Percentiles rank a stretch among this genome's conserved stretches.
These are phyloP conservation scores for Vigna unguiculata DNA, from an alignment of 306 rosid species.

Conservation along the genomic window DNA sequence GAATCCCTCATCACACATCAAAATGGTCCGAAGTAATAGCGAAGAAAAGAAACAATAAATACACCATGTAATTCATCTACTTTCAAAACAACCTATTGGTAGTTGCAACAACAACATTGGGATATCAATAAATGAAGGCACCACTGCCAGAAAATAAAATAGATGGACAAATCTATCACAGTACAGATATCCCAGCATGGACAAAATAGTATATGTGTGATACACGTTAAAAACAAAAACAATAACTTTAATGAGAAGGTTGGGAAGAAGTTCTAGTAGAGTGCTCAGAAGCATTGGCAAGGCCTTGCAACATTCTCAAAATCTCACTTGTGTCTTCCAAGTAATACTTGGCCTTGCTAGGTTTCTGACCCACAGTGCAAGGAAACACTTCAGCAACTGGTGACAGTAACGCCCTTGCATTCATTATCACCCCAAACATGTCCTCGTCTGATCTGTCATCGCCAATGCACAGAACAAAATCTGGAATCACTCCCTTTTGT, in stretches of 20 bases:
- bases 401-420: slow-evolving; percentile 44
- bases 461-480: slow-evolving; percentile 56
- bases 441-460: slow-evolving; percentile 57
- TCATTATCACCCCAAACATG: slow-evolving; percentile 53
- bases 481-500: slow-evolving; percentile 53
- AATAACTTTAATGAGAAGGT: slow-evolving; percentile 41
- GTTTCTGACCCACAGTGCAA: slow-evolving; percentile 55
- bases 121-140: slow-evolving; percentile 36
- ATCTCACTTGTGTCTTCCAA: slow-evolving; percentile 83
- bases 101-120: slow-evolving; percentile 41
- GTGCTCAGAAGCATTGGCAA: slow-evolving; percentile 73
- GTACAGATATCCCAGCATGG: slow-evolving; percentile 22
- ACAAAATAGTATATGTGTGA: slow-evolving; percentile 26
- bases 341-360: slow-evolving; percentile 55
- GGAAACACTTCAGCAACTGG: slow-evolving; percentile 50
- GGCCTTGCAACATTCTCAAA: slow-evolving; percentile 86
- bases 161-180: slow-evolving; percentile 26
- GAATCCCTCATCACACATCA: slow-evolving; percentile 15
- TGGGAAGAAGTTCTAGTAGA: slow-evolving; percentile 46
- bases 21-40: slow-evolving; percentile 23
- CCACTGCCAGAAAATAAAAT: slow-evolving; percentile 20
- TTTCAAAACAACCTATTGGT: slow-evolving; percentile 33
- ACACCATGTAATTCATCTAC: slow-evolving; percentile 16
- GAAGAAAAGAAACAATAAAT: slow-evolving; percentile 26
- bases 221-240: slow-evolving; percentile 31